Evolutionary conservation across 306 rosid genomes (phyloP).

Genomic region (Betula pendula): DNA sequence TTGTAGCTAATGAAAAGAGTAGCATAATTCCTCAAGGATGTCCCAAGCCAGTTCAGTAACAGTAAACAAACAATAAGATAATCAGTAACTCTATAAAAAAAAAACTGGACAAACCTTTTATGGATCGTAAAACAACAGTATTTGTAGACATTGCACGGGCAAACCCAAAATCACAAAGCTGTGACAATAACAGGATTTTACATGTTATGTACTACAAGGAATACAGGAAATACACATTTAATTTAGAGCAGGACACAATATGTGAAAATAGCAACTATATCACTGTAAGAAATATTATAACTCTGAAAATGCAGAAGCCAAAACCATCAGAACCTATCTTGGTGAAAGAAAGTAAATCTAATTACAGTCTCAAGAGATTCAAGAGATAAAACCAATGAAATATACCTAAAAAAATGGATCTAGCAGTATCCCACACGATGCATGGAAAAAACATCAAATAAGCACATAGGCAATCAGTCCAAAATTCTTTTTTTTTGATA

Average conservation of each 20-base stretch:
- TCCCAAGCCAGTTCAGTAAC: constrained; percentile 17
- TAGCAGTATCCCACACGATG: neutral
- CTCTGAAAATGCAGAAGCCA: neutral
- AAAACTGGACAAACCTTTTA: constrained; percentile 67
- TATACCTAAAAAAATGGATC: too few relatives aligned
- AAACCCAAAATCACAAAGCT: constrained; percentile 99
- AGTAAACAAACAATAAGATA: constrained; percentile 11
- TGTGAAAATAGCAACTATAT: neutral
- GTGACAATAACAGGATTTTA: constrained; percentile 24
- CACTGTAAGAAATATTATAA: neutral
- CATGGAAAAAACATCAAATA: neutral
- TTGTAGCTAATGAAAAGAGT: neutral
- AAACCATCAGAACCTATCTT: neutral
- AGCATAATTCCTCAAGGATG: constrained; percentile 9
- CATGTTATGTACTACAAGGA: neutral
- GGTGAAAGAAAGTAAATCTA: neutral
- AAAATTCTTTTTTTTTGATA: neutral
- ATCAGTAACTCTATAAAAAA: constrained; percentile 7
- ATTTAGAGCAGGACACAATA: neutral
- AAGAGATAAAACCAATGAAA: neutral
- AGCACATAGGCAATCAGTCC: neutral
- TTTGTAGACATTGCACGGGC: constrained; percentile 99
- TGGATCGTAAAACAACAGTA: constrained; percentile 93
- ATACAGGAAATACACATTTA: neutral
- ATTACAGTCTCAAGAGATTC: neutral